Evolutionary conservation across 2,329 filamentous ascomycete species (phyloP), one percentile per base, ranked within the genome.

Genomic region (Nectriaceae sp.): DNA sequence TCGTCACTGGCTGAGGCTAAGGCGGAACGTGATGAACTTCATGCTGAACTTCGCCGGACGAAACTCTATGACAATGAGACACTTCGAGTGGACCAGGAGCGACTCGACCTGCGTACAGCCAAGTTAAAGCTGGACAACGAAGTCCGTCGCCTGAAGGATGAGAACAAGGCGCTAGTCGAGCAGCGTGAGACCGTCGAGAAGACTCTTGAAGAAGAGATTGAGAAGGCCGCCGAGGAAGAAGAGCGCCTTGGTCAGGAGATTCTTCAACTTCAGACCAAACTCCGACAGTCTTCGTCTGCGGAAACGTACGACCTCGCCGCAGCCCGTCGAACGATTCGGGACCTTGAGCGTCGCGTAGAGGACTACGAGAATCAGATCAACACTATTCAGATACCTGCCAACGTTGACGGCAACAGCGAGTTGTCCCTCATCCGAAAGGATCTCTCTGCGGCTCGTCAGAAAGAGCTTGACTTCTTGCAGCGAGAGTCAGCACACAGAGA

Each of bases 81-180:
- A 1, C 78, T 82, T 56, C 79, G 78, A 11, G 65, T 87, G 39
- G 86, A 89, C 56, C 81, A 85, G 52, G 87, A 90, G 61, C 84
- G 85, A 54, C 70, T 87, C 39, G 84, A 89, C 45, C 72, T 90
- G 20, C 82, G 85, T 16, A 83, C 84, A 21, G 71, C 80, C n/a
- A 87, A 85, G 63, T 71, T 84, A 53, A 86, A 84, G 60, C 75
- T 89, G 16, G 87, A 90, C 54, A 78, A 74, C 51, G 87, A 90
- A 59, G 73, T 88, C 15, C 81, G 15, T 31, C 76, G 84, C 11
- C 70, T 89, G 15, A 81, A 75, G 43, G 83, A 87, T 8, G 86
- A 90, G 62, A 85, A 84, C 58, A 76, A 74, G 46, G 65, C 73
- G 1, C 69, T 88, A 31, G 50, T 73, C 11, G 78, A 83, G 48